Evolutionary conservation across 495 filamentous ascomycete species (phyloP), one percentile per base, ranked within the genome.

Genomic region (Podospora comata): DNA sequence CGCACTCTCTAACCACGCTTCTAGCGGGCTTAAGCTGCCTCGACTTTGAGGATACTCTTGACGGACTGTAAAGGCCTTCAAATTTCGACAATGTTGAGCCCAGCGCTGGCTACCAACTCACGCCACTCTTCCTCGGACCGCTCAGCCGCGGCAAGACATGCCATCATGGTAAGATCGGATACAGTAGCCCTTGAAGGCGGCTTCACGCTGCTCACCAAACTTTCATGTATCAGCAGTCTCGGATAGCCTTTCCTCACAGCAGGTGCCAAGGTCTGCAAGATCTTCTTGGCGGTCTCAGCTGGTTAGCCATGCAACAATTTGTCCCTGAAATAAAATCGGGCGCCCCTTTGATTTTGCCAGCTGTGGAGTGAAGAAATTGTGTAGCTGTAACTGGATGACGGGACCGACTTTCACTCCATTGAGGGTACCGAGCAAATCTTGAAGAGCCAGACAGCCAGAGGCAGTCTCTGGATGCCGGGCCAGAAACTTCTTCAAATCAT

Each of bases 221-320:
- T 83, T 72, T 88, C 85, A 68, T 85, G 85, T 26, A 88, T 76
- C 63, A 87, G 71, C 30, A 88, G 73, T 44, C 78, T 75, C 26
- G 76, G 79, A 67, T 86, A 86, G 0, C 83, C 83, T 48, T 73
- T 79, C 69, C 79, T 77, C 77, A 86, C 76, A 32, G 84, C 84
- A 30, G 65, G 64, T 65, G 63, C 72, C 26, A 84, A 71, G 28
- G 76, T 66, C 0, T 56, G 23, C 5, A 86, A 73, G 32, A 86
- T 84, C 48, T 62, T 71, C 7, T 69, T 71, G 57, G 79, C 79
- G 26, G 61, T 68, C 11, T 82, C 77, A 59, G 85, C 82, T 1
- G 75, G 74, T 81, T 82, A 85, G 73, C 85, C 83, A 54, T 86
- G 82, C 16, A 85, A 72, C 32, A 84, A 74, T 11, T 75, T 75